Evolutionary conservation across 495 filamentous ascomycete species (phyloP).

Genomic region (Trichoderma virens): DNA sequence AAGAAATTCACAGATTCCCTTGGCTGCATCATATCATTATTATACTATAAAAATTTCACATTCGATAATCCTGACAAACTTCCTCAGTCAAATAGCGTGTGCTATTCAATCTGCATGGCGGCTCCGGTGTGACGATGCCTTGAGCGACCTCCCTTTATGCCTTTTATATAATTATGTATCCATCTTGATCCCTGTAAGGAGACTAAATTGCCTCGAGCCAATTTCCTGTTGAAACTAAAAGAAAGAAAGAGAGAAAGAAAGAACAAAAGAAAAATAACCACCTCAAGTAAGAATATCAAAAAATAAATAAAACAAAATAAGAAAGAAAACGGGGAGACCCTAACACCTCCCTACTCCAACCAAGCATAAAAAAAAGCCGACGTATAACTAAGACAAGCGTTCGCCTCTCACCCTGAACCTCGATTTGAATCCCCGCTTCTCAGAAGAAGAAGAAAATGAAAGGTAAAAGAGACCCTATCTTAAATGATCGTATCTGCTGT

Average conservation of each 20-base stretch:
- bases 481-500: slow-evolving; percentile 30
- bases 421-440: too few relatives aligned
- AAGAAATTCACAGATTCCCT: neutral
- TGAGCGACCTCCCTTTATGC: neutral
- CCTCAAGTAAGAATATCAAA: neutral
- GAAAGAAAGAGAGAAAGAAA: neutral
- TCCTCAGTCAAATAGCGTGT: neutral
- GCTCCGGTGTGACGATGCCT: neutral
- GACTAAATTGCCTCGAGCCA: neutral
- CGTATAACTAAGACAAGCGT: too few relatives aligned
- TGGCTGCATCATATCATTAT: neutral
- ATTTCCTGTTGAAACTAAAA: neutral
- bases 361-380: too few relatives aligned
- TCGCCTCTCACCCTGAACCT: too few relatives aligned
- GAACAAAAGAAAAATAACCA: neutral
- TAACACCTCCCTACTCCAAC: neutral
- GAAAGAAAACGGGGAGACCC: neutral
- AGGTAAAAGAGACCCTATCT: slow-evolving; percentile 14
- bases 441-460: neutral
- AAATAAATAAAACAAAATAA: neutral
- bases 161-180: neutral
- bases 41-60: neutral
- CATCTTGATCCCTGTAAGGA: neutral
- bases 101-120: neutral
- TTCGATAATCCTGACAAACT: neutral